phyloP scores from a whole-genome alignment of 257 asterid species.

The Capsicum chinense region DNA sequence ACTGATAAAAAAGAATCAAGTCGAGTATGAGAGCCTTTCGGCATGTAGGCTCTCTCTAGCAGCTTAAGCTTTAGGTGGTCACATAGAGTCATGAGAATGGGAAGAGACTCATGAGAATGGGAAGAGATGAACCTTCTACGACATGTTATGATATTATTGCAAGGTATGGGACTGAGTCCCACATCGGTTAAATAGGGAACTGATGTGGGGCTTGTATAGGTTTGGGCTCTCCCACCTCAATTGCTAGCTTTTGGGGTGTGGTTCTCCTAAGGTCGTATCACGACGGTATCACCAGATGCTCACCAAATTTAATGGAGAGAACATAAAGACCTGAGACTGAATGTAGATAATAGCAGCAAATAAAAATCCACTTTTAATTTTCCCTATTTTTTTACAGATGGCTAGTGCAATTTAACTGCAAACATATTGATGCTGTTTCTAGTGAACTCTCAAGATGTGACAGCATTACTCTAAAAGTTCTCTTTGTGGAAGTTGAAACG shows the following conservation, averaged over 20 bases:
- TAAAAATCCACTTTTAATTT: neutral
- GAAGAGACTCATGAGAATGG: too few relatives aligned
- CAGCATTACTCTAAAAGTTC: slow-evolving; percentile 57
- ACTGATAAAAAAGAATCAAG: neutral
- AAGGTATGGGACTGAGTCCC: too few relatives aligned
- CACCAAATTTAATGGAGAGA: neutral
- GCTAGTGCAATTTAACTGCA: neutral
- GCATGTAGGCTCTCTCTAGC: neutral
- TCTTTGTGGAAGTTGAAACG: slow-evolving; percentile 94
- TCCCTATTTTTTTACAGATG: neutral
- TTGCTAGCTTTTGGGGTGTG: too few relatives aligned
- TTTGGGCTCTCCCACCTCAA: too few relatives aligned
- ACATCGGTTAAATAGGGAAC: too few relatives aligned
- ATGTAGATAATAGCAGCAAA: neutral
- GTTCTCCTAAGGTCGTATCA: too few relatives aligned
- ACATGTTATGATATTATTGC: too few relatives aligned
- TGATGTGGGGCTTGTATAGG: too few relatives aligned
- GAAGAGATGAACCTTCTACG: too few relatives aligned
- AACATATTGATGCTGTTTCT: neutral
- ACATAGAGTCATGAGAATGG: too few relatives aligned
- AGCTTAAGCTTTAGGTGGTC: neutral
- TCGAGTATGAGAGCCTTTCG: neutral
- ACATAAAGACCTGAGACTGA: neutral
- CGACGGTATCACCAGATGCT: too few relatives aligned
- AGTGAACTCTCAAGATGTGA: neutral